Evolutionary conservation across 371 early-diverging fungal species (phyloP).

Genomic region (Blakeslea trispora): DNA sequence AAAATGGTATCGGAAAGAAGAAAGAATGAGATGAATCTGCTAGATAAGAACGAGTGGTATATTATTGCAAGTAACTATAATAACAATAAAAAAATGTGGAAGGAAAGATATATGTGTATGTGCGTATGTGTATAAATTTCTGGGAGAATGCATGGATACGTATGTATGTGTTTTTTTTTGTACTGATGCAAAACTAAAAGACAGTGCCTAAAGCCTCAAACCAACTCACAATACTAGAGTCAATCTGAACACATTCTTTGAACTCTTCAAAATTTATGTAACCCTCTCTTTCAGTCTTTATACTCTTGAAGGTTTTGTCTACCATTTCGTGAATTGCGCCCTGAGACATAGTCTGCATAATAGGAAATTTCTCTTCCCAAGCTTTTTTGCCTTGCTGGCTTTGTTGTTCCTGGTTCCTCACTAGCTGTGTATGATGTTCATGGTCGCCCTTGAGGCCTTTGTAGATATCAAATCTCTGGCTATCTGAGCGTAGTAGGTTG

Average conservation of each 20-base stretch:
- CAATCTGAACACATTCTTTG: slow-evolving; percentile 64
- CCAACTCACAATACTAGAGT: slow-evolving; percentile 70
- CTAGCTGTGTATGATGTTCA: not conserved
- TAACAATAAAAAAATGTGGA: not conserved
- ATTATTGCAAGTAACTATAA: not conserved
- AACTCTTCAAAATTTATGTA: slow-evolving; percentile 82
- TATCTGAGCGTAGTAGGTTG: slow-evolving; percentile 20
- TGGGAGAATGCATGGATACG: no score
- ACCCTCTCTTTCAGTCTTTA: slow-evolving; percentile 63
- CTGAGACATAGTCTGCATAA: slow-evolving; percentile 90
- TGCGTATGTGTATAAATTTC: no score
- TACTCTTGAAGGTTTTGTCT: slow-evolving; percentile 77
- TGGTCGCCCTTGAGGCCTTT: not conserved
- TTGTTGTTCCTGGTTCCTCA: slow-evolving; percentile 3
- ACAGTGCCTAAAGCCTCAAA: slow-evolving; percentile 74
- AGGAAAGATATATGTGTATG: not conserved
- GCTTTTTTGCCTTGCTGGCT: slow-evolving; percentile 32
- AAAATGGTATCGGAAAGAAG: slow-evolving; percentile 34
- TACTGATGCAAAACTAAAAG: slow-evolving; percentile 60
- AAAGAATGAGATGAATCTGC: slow-evolving; percentile 5
- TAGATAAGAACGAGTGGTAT: slow-evolving; percentile 1
- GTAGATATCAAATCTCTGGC: slow-evolving; percentile 16
- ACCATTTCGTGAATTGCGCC: slow-evolving; percentile 94
- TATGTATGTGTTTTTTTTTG: no score
- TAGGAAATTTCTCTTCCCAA: slow-evolving; percentile 71